These are phyloP conservation scores for Fusarium graminum DNA, from an alignment of 2,329 filamentous ascomycete species.

Conservation along the genomic window DNA sequence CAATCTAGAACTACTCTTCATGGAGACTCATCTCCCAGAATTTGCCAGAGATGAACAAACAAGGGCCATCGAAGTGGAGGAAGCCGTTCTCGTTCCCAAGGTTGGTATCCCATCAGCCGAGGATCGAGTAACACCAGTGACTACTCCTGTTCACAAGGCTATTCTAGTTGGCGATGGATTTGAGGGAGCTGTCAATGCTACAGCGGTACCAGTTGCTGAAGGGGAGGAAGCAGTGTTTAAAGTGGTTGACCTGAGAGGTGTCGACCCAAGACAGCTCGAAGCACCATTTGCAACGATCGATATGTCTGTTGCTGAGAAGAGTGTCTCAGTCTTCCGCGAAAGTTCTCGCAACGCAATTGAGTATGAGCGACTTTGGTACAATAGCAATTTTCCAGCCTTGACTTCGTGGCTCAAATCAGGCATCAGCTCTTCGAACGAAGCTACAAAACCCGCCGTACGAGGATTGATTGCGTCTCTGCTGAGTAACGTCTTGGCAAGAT, in stretches of 20 bases:
- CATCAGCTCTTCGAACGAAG: conserved; percentile 56
- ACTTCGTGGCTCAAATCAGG: conserved; percentile 73
- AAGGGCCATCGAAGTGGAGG: conserved; percentile 61
- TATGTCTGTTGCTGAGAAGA: conserved; percentile 70
- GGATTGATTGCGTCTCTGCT: conserved; percentile 77
- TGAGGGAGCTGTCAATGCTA: conserved; percentile 70
- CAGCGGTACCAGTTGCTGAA: conserved; percentile 58
- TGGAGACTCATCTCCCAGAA: conserved; percentile 61
- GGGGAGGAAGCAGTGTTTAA: conserved; percentile 61
- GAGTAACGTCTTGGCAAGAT: conserved; percentile 62
- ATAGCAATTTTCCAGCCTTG: conserved; percentile 75
- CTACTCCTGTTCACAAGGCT: conserved; percentile 86
- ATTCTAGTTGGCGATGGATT: conserved; percentile 81
- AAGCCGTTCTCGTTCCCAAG: conserved; percentile 79
- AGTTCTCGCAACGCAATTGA: conserved; percentile 76
- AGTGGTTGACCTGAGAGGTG: conserved; percentile 69
- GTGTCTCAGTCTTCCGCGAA: conserved; percentile 75
- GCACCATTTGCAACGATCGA: conserved; percentile 72
- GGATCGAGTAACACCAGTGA: conserved; percentile 74
- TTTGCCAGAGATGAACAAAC: conserved; percentile 50
- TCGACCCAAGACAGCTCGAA: conserved; percentile 54
- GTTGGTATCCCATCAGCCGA: conserved; percentile 77
- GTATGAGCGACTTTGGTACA: conserved; percentile 81
- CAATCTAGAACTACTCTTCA: conserved; percentile 74
- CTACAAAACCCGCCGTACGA: conserved; percentile 75